phyloP scores from a whole-genome alignment of 192 early-diverging fungal genomes.

The Haplosporangium gracile region DNA sequence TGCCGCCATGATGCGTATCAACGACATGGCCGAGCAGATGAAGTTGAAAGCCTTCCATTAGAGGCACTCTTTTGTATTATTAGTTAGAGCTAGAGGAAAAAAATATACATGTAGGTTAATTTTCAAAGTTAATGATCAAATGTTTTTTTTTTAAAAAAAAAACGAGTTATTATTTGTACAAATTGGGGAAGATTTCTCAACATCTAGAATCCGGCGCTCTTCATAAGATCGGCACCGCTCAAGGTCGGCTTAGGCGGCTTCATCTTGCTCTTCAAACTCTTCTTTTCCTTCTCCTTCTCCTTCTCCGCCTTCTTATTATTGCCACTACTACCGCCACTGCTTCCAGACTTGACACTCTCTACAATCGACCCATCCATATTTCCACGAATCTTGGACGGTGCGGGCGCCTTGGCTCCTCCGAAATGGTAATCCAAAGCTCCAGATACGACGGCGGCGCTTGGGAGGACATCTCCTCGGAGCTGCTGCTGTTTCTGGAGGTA shows the following conservation, averaged over 20 bases:
- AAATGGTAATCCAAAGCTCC: constrained; percentile 18
- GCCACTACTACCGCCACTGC: not conserved
- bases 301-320: not conserved
- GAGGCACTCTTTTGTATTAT: not conserved
- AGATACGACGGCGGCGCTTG: not conserved
- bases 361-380: not conserved
- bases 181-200: not conserved
- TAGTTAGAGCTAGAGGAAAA: not conserved
- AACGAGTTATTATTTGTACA: no score
- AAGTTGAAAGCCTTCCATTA: constrained; percentile 23
- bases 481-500: constrained; percentile 12
- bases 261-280: constrained; percentile 17
- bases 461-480: not conserved
- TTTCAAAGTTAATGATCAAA: not conserved
- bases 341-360: not conserved
- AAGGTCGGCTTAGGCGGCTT: constrained; percentile 18
- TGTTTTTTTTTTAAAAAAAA: not conserved
- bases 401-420: not conserved
- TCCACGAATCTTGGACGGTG: constrained; percentile 6
- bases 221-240: constrained; percentile 26
- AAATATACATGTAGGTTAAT: not conserved
- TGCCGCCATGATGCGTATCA: constrained; percentile 46
- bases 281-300: constrained; percentile 16
- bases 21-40: constrained; percentile 25
- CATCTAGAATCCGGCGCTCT: constrained; percentile 19